Base-by-base conservation (phyloP, 1,139 yeast genomes). In the Debaryomyces psychrophilus region DNA sequence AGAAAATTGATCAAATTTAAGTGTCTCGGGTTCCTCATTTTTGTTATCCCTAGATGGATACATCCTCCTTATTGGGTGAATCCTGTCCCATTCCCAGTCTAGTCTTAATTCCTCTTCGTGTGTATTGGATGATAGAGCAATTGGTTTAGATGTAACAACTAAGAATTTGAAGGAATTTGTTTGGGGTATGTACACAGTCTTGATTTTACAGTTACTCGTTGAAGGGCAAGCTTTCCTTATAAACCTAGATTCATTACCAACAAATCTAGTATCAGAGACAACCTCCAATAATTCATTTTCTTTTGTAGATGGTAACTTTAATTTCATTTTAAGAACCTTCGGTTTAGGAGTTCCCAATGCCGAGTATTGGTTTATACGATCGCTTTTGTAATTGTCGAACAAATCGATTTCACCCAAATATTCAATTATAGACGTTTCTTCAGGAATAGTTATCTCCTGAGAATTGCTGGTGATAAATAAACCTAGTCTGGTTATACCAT, bases 261-360 rank as follows among this genome's bases (percentile, higher is more conserved):
- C 79, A 44, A 82, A 79, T 50, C 98, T 76, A 28, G 95, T 83
- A 65, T 92, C 97, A 22, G 92, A 69, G 2, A 81, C 85, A 11
- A 93, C 56, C 1, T 87, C 85, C 44, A 77, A 45, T 0, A 54
- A 35, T 12, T 47, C 40, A 7, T 50, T 48, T 7, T 49, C 38
- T 6, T 37, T 37, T 2, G 39, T 43, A 4, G 42, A 26, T 2
- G 48, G 43, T 58, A 50, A 59, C 57, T 17, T 83, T 72, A 63
- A 77, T 70, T 58, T 79, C 67, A 56, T 52, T 44, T 64, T 69
- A 33, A 85, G 64, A 1, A 89, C 96, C 46, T 82, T 82, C 1
- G 95, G 93, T 58, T 90, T 90, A 9, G 95, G 84, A 14, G 90
- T 82, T 0, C 97, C 97, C 79, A 90, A 82, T n/a, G 79, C 64